phyloP scores from a whole-genome alignment of 179 eudicot species.

The Corrigiola litoralis region DNA sequence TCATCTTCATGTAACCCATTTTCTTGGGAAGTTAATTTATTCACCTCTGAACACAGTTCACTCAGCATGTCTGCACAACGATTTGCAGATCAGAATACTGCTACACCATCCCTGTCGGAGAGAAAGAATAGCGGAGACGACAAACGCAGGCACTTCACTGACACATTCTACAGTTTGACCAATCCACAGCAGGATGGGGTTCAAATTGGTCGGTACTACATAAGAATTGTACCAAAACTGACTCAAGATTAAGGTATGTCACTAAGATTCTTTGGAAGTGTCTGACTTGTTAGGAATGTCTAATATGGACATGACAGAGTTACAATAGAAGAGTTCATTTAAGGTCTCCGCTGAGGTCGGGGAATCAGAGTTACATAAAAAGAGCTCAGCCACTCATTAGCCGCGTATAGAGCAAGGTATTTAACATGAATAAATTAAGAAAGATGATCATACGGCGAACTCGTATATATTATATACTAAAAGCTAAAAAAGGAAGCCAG shows the following conservation, averaged over 20 bases:
- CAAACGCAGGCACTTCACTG: background rate
- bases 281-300: background rate
- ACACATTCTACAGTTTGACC: background rate
- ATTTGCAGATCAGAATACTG: background rate
- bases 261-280: background rate
- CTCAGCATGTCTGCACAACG: background rate
- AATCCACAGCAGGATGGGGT: background rate
- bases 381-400: no score
- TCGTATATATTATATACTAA: no score
- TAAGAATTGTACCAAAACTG: background rate
- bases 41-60: conserved; percentile 3
- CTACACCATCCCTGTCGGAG: background rate
- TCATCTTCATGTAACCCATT: conserved; percentile 11
- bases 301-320: background rate
- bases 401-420: no score
- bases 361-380: no score
- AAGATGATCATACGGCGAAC: no score
- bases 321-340: no score
- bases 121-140: conserved; percentile 5
- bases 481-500: no score
- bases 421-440: no score
- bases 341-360: no score
- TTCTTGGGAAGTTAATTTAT: background rate
- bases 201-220: no score
- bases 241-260: background rate